Base-by-base conservation (phyloP, 208 protist species). In the Crithidia brevicula region DNA sequence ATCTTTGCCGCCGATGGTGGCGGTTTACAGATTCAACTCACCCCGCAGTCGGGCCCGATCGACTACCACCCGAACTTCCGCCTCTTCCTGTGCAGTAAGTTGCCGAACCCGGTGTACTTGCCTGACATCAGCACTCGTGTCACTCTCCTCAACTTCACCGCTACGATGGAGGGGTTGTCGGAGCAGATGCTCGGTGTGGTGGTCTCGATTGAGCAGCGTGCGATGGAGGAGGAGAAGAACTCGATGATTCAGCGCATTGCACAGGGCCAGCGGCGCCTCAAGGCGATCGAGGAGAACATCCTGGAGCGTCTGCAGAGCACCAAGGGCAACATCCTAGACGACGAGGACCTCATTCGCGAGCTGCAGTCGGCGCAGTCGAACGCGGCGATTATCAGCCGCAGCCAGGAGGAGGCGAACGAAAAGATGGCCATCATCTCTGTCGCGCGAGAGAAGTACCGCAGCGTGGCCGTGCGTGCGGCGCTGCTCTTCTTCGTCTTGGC, bases 111-210 rank as follows among this genome's bases (percentile, higher is more conserved):
- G 49, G 83, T 95, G 58, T 98, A 98, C 72, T 72, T 98, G 36
- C 98, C 98, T 9, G 97, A 99, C 66, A 90, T 98, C 42, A 98
- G 93, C 81, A 98, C 97, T 23, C 98, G 98, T 62, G 89, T 99
- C 10, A 96, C 94, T 27, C 69, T 99, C 52, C 81, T 99, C 50
- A 99, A 99, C 88, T 99, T 99, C 85, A 98, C 97, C 46, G 96
- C 98, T n/a, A 99, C 97, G 23, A 80, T 89, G 13, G 93, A 96
- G 49, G 97, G 96, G 7, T 83, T 98, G 53, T 83, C 98, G 74
- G 98, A 98, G 45, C 96, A 99, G 71, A 89, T 99, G 75, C 88
- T 98, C 23, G 97, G 89, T 15, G 88, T 95, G 51, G 96, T 98
- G 31, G 96, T 98, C 23, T 91, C 88, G 49, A 96, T 97, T 63